Evolutionary conservation across 106 monocot genomes (phyloP).

Genomic region (Ottelia alismoides): DNA sequence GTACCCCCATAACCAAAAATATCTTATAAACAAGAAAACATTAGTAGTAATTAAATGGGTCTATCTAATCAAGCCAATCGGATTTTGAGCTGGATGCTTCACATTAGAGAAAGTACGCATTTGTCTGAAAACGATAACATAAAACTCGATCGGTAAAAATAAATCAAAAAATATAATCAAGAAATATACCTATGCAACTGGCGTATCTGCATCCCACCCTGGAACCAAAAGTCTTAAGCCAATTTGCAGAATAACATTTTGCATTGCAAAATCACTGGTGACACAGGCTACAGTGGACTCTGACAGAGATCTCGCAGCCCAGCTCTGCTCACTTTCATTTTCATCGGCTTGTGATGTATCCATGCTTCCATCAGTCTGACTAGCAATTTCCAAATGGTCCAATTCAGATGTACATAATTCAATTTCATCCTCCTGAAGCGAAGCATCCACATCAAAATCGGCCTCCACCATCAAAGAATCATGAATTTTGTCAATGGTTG

Average conservation of each 20-base stretch:
- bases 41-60: too few relatives aligned
- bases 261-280: slow-evolving; percentile 96
- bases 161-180: too few relatives aligned
- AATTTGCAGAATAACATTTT: slow-evolving; percentile 94
- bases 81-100: too few relatives aligned
- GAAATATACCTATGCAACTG: slow-evolving; percentile 82
- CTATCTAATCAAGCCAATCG: too few relatives aligned
- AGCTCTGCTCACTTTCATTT: slow-evolving; percentile 65
- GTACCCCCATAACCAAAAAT: too few relatives aligned
- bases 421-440: slow-evolving; percentile 7
- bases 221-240: slow-evolving; percentile 87
- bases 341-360: slow-evolving; percentile 15
- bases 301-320: slow-evolving; percentile 52
- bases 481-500: too few relatives aligned
- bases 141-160: too few relatives aligned
- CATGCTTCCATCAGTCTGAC: slow-evolving; percentile 36
- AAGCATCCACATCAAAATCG: not conserved
- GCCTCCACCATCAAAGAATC: not conserved
- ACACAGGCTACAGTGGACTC: slow-evolving; percentile 88
- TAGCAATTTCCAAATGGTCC: slow-evolving; percentile 40
- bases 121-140: too few relatives aligned
- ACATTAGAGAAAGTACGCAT: too few relatives aligned
- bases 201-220: slow-evolving; percentile 90
- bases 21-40: too few relatives aligned
- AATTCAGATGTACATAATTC: slow-evolving; percentile 18